phyloP scores from a whole-genome alignment of 2,329 filamentous ascomycete genomes.

The Phialophora tarda region DNA sequence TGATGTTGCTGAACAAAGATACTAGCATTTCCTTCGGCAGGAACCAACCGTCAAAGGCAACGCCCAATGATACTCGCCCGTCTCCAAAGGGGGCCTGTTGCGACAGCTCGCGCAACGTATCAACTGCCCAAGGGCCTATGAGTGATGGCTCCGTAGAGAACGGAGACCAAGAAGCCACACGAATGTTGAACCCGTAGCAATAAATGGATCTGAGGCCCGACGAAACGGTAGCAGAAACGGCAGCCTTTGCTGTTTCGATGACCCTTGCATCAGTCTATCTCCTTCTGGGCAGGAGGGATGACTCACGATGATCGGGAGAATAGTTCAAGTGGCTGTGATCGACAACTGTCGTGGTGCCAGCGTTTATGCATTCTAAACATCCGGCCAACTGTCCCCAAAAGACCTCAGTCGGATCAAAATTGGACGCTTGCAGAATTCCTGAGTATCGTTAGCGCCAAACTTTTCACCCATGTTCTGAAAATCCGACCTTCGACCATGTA shows the following conservation, averaged over 20 bases:
- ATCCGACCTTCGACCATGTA: conserved; percentile 24
- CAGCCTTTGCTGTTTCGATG: conserved; percentile 30
- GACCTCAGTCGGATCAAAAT: conserved; percentile 49
- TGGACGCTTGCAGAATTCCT: conserved; percentile 48
- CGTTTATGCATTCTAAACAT: conserved; percentile 23
- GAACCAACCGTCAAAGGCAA: conserved; percentile 41
- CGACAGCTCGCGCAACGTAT: conserved; percentile 36
- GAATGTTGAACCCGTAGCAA: conserved; percentile 38
- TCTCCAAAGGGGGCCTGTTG: conserved; percentile 39
- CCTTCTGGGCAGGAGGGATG: not conserved
- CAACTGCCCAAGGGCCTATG: conserved; percentile 36
- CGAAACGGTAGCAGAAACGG: conserved; percentile 38
- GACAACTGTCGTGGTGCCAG: conserved; percentile 40
- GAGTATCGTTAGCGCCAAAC: not conserved
- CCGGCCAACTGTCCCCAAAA: conserved; percentile 47
- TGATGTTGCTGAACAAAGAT: conserved; percentile 35
- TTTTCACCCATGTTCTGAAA: not conserved
- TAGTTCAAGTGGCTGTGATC: conserved; percentile 44
- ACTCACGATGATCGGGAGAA: conserved; percentile 36
- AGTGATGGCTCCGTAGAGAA: conserved; percentile 19
- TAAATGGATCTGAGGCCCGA: conserved; percentile 43
- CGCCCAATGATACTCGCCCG: conserved; percentile 41
- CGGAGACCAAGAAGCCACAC: conserved; percentile 38
- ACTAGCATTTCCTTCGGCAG: conserved; percentile 39
- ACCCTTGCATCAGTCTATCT: not conserved